Evolutionary conservation across 2,329 filamentous ascomycete genomes (phyloP).

Genomic region (Xylaria sp.): DNA sequence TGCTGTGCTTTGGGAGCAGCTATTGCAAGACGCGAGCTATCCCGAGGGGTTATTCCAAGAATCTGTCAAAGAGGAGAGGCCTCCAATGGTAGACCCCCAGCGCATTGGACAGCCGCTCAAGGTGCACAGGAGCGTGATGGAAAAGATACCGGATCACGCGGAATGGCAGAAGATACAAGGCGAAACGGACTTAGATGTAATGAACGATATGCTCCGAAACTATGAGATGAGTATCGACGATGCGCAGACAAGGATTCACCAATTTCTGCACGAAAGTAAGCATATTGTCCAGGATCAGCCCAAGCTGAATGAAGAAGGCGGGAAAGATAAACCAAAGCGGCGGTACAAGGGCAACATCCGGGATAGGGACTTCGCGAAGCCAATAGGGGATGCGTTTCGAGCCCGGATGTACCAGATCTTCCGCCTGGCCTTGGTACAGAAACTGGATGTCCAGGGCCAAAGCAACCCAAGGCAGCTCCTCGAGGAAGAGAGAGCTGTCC

Average conservation of each 20-base stretch:
- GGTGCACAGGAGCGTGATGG: not conserved
- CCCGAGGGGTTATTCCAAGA: not conserved
- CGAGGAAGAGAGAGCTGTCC: conserved; percentile 16
- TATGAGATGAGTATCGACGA: not conserved
- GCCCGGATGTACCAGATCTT: conserved; percentile 27
- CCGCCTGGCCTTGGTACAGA: conserved; percentile 21
- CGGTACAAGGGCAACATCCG: conserved; percentile 22
- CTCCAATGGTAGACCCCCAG: conserved; percentile 28
- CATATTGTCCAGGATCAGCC: conserved; percentile 12
- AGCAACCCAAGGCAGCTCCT: conserved; percentile 16
- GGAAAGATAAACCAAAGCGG: not conserved
- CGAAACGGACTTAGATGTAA: not conserved
- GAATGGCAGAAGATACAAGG: conserved; percentile 7
- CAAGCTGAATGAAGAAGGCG: conserved; percentile 20
- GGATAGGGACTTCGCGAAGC: conserved; percentile 20
- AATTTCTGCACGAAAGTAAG: conserved; percentile 22
- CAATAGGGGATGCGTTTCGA: conserved; percentile 20
- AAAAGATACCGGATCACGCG: not conserved
- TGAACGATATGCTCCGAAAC: not conserved
- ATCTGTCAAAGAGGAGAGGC: conserved; percentile 3
- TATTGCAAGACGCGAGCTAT: conserved; percentile 23
- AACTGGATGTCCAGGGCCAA: not conserved
- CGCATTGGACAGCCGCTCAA: not conserved
- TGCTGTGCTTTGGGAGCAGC: conserved; percentile 22
- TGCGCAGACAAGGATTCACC: not conserved